phyloP scores from a whole-genome alignment of 2,329 filamentous ascomycete genomes.

The Scytalidium lignicola region DNA sequence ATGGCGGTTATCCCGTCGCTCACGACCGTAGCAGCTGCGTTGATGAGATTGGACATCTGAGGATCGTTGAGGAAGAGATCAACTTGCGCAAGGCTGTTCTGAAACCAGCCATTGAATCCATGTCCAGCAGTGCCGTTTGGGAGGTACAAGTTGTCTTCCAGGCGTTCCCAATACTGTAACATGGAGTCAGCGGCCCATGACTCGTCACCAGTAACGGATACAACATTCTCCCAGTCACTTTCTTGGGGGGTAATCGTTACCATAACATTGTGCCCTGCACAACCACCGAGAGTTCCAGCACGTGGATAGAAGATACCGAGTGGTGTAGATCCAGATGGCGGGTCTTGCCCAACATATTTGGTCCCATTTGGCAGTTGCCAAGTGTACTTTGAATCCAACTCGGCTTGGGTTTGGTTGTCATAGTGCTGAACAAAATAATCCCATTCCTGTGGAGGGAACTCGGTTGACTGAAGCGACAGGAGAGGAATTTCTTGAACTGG shows the following conservation, averaged over 20 bases:
- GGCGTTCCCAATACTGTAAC: conserved; percentile 15
- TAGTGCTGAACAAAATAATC: conserved; percentile 35
- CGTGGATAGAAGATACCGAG: conserved; percentile 26
- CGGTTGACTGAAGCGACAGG: conserved; percentile 39
- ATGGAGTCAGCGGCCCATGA: conserved; percentile 19
- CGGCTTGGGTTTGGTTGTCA: conserved; percentile 8
- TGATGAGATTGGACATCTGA: conserved; percentile 10
- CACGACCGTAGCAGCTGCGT: conserved; percentile 11
- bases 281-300: conserved; percentile 26
- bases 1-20: conserved; percentile 7
- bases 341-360: conserved; percentile 18
- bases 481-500: conserved; percentile 45
- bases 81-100: conserved; percentile 3
- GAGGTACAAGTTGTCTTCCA: conserved; percentile 12
- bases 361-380: conserved; percentile 30
- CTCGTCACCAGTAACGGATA: conserved; percentile 17
- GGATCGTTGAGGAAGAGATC: conserved; percentile 11
- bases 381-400: conserved; percentile 11
- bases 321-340: conserved; percentile 18
- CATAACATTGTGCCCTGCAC: conserved; percentile 20
- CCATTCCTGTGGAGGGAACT: conserved; percentile 44
- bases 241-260: conserved; percentile 16
- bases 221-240: conserved; percentile 18
- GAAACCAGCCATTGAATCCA: conserved; percentile 23
- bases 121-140: conserved; percentile 7